These are phyloP conservation scores for Chenopodium quinoa DNA, from an alignment of 148 eudicot genomes.

Conservation along the genomic window DNA sequence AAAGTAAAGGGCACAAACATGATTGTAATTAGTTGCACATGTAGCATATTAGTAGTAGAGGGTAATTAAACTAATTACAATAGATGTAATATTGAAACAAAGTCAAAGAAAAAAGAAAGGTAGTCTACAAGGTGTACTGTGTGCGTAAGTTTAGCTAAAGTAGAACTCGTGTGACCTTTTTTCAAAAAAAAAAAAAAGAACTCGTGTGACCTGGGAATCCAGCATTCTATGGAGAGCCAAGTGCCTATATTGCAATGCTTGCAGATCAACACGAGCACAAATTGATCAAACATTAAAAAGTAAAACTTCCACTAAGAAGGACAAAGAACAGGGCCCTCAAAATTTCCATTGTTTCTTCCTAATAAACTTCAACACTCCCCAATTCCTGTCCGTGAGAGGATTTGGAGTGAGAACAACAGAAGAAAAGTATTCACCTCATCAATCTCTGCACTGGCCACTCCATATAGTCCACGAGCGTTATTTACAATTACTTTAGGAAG, in stretches of 20 bases:
- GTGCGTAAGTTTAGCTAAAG: no score
- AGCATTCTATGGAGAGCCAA: background rate
- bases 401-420: background rate
- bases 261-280: background rate
- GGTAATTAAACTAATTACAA: no score
- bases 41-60: no score
- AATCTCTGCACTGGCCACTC: conserved; percentile 87
- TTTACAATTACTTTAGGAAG: conserved; percentile 54
- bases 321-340: background rate
- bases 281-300: background rate
- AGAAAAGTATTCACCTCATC: conserved; percentile 62
- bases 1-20: background rate
- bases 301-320: background rate
- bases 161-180: no score
- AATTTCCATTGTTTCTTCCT: background rate
- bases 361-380: background rate
- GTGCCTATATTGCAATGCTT: background rate
- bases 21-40: no score
- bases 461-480: conserved; percentile 76
- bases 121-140: no score
- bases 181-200: no score
- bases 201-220: no score
- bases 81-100: no score
- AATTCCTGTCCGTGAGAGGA: background rate
- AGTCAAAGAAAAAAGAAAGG: no score